Conservation (phyloP, 2,329 filamentous ascomycete species). For the Verticillium albo-atrum region DNA sequence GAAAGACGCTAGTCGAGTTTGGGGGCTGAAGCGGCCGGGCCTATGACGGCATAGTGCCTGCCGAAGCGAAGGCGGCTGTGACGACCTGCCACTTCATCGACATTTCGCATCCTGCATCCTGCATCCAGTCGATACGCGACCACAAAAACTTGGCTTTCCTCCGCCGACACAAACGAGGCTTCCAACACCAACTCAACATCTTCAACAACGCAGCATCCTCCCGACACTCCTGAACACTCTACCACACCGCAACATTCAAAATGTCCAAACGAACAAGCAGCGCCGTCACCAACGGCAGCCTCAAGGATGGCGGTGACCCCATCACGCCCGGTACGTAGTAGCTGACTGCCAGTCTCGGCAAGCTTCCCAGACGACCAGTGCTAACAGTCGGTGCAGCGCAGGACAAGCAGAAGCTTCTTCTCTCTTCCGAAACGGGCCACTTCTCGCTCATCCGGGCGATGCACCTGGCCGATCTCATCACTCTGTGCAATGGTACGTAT, state of each 20-base stretch:
- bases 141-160: not conserved
- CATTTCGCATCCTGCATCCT: not conserved
- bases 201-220: not conserved
- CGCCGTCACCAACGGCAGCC: constrained; percentile 41
- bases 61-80: not conserved
- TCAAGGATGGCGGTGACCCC: constrained; percentile 17
- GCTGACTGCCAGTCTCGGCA: no score
- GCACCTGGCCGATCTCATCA: constrained; percentile 80
- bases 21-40: not conserved
- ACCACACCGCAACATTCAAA: not conserved
- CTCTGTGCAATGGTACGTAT: constrained; percentile 67
- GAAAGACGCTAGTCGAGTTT: not conserved
- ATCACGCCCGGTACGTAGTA: constrained; percentile 27
- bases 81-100: not conserved
- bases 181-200: not conserved
- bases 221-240: not conserved
- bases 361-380: not conserved
- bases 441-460: constrained; percentile 66
- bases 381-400: constrained; percentile 37
- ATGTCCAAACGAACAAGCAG: constrained; percentile 62
- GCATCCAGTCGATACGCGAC: not conserved
- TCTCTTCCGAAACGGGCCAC: constrained; percentile 67
- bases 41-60: not conserved
- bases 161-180: not conserved
- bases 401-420: constrained; percentile 73